Conservation (phyloP, 2,329 filamentous ascomycete genomes). For the Cladophialophora psammophila region DNA sequence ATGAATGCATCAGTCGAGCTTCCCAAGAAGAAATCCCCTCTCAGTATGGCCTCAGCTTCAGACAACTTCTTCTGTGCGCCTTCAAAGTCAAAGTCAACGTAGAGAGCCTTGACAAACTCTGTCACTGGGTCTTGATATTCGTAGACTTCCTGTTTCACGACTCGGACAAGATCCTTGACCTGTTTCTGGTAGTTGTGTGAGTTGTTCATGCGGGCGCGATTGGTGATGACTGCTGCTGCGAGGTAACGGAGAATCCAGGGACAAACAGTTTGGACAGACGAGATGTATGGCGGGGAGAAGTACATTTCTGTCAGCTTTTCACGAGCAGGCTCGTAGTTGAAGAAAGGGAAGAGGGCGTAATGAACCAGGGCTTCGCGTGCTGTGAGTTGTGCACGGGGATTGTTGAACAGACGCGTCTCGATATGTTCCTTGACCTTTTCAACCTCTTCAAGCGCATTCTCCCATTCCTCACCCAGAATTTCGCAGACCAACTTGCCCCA, state of each 20-base stretch:
- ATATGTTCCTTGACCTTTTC: slow-evolving; percentile 90
- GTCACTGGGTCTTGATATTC: slow-evolving; percentile 97
- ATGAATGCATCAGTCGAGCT: slow-evolving; percentile 87
- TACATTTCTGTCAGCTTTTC: slow-evolving; percentile 93
- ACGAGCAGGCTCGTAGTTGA: slow-evolving; percentile 92
- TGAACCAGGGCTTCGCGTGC: slow-evolving; percentile 97
- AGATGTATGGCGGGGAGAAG: slow-evolving; percentile 97
- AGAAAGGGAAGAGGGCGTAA: slow-evolving; percentile 98
- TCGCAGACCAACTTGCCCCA: slow-evolving; percentile 98
- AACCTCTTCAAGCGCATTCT: slow-evolving; percentile 87
- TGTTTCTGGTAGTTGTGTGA: slow-evolving; percentile 93
- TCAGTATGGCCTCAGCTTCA: slow-evolving; percentile 88
- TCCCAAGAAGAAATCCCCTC: slow-evolving; percentile 93
- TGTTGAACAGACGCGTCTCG: slow-evolving; percentile 94
- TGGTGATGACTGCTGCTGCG: slow-evolving; percentile 91
- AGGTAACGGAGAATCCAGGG: slow-evolving; percentile 97
- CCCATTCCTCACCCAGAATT: slow-evolving; percentile 95
- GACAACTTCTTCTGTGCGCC: slow-evolving; percentile 89
- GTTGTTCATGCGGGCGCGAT: slow-evolving; percentile 81
- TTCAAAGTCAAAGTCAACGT: slow-evolving; percentile 96
- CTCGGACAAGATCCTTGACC: slow-evolving; percentile 93
- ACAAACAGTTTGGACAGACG: slow-evolving; percentile 98
- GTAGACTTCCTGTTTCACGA: slow-evolving; percentile 96
- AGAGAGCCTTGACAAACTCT: slow-evolving; percentile 93
- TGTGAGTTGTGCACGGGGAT: slow-evolving; percentile 91